Evolutionary conservation across 148 eudicot species (phyloP), one percentile per base, ranked within the genome.

Genomic region (Polygonum maritimum): DNA sequence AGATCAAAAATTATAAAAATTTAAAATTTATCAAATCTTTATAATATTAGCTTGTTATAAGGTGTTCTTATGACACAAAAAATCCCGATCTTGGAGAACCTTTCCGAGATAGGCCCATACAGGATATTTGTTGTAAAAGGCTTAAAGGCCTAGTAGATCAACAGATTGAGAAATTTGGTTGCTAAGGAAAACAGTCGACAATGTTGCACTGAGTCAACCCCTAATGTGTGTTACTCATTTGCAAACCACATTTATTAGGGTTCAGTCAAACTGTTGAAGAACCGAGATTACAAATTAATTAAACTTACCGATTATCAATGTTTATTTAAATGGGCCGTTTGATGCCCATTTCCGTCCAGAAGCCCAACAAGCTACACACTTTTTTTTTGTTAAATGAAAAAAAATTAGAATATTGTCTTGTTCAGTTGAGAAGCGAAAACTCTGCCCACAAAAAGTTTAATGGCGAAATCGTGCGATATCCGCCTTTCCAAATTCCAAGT

Each of bases 381-480:
- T 60, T 60, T 26, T 3, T 52, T 16, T 52, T 6, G 3, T 18
- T 8, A 60, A 22, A 22, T 60, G 3, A 2, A 60, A 60, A 22
- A 60, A 60, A 22, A 60, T 18, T n/a, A 2, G 19, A 22, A 58
- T 14, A 21, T 26, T 60, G 26, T 22, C 14, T 3, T 67, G 71
- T 67, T 67, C 71, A 35, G 21, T 67, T 3, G 21, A 36, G 71
- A 67, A n/a, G 15, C 40, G 44, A 65, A 1, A 36, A 3, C 14
- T n/a, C 38, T 19, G 10, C 71, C 19, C 44, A 35, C 39, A 62
- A 11, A 22, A 13, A 67, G 71, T 67, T 26, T 13, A 44, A 4
- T 67, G 71, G 71, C 41, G 71, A 67, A 67, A 36, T 67, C 71
- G 71, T 67, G 44, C 71, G 44, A 9, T 67, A 35, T 67, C n/a